Base-by-base conservation (phyloP, 176 grass and related monocot genomes). In the Rhynchospora breviuscula region DNA sequence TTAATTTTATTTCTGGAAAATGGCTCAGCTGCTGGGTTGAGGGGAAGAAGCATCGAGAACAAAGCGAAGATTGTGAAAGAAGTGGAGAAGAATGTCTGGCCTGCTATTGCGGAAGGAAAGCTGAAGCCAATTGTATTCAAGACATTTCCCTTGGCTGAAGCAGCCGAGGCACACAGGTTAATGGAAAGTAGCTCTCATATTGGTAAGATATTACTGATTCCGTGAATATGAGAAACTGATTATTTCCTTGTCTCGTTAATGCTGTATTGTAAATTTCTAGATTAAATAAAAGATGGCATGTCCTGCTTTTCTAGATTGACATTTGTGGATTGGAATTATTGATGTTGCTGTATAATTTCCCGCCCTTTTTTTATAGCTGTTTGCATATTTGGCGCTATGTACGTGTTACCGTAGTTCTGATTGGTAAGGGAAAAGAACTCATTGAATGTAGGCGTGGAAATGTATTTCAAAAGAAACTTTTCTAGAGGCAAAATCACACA, bases 191-290 rank as follows among this genome's bases (percentile, higher is more conserved):
- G 95, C 78, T 45, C 84, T 59, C 95, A 98, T 70, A 82, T 93
- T 8, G 95, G 95, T 54, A 98, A 98, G 68, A 98, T 98, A 93
- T 78, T 94, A 23, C 63, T 94, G 78, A 76, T 94, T 81, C 95
- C 90, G 63, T 98, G 86, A 92, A 0, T 53, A 46, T 9, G 7
- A n/a, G 46, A 56, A 9, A 33, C 21, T 71, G 17, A 40, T 40
- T 8, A 46, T 8, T 71, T 15, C 15, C 65, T 25, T 25, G 4
- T 9, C 49, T 56, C 57, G 73, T 75, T 75, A 45, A 57, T 78
- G 23, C 7, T 52, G 3, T 52, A 10, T 52, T 77, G 13, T 77
- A 56, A 8, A 29, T 56, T 1, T 15, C 13, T 56, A 77, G 2
- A 56, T 77, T 31, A 53, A 53, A 77, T 31, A 17, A 52, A 56